Conservation (phyloP, 1,284 basidiomycete genomes). For the Wolfiporia cocos region DNA sequence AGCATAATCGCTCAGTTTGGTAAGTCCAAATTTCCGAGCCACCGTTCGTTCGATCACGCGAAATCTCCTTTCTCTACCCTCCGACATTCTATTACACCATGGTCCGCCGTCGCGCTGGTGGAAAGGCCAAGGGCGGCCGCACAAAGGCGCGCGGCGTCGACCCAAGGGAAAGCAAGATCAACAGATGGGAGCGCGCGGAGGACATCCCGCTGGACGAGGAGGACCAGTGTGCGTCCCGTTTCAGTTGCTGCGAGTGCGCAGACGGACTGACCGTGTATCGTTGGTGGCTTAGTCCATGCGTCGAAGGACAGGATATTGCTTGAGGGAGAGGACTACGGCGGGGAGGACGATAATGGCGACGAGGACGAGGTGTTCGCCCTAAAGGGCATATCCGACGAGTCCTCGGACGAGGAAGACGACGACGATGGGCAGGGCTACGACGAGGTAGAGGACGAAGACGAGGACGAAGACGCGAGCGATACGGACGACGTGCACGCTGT, state of each 20-base stretch:
- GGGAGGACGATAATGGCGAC: slow-evolving; percentile 37
- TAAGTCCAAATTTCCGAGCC: background rate
- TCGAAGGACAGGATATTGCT: slow-evolving; percentile 77
- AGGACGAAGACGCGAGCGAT: slow-evolving; percentile 20
- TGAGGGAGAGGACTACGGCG: slow-evolving; percentile 41
- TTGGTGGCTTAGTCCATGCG: slow-evolving; percentile 46
- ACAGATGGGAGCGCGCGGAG: slow-evolving; percentile 55
- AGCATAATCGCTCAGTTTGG: background rate
- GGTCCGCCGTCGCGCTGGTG: slow-evolving; percentile 18
- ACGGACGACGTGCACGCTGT: slow-evolving; percentile 22
- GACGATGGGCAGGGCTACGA: too few relatives aligned
- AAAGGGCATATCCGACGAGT: slow-evolving; percentile 38
- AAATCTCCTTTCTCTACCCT: too few relatives aligned
- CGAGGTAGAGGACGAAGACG: slow-evolving; percentile 36
- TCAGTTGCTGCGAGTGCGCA: background rate
- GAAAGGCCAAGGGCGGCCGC: slow-evolving; percentile 18
- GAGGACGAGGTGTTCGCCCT: slow-evolving; percentile 76
- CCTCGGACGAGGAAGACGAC: slow-evolving; percentile 42
- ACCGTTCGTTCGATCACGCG: too few relatives aligned
- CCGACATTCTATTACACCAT: background rate
- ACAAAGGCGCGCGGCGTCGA: slow-evolving; percentile 41
- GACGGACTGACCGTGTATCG: background rate
- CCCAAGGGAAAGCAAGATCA: slow-evolving; percentile 44
- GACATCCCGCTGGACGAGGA: slow-evolving; percentile 74
- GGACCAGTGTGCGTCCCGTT: slow-evolving; percentile 60